These are phyloP conservation scores for Septoria petroselini DNA, from an alignment of 2,329 filamentous ascomycete species.

Conservation along the genomic window DNA sequence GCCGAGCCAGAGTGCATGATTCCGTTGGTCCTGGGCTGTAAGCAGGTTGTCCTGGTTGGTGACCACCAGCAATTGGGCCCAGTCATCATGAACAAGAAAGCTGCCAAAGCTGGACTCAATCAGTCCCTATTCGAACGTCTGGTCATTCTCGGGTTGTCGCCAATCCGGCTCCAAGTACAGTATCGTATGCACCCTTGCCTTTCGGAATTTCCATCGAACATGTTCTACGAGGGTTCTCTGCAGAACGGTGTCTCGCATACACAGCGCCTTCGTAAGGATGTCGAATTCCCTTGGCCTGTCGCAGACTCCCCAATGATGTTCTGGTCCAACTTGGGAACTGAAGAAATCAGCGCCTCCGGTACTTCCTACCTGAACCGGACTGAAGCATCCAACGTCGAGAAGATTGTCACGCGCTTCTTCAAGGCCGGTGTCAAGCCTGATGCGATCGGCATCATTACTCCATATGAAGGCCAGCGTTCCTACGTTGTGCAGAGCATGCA, in stretches of 20 bases:
- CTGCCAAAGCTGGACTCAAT: constrained; percentile 93
- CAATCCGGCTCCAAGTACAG: constrained; percentile 92
- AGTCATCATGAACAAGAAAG: constrained; percentile 99
- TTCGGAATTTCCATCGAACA: constrained; percentile 96
- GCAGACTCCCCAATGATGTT: constrained; percentile 98
- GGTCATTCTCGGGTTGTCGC: constrained; percentile 83
- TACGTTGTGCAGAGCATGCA: constrained; percentile 99
- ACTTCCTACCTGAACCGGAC: constrained; percentile 98
- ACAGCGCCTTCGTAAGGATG: constrained; percentile 85
- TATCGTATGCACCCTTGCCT: constrained; percentile 99
- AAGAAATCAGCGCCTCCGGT: constrained; percentile 96
- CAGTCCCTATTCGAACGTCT: constrained; percentile 98
- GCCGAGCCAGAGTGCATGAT: constrained; percentile 99
- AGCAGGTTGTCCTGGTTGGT: constrained; percentile 97
- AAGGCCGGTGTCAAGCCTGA: constrained; percentile 93
- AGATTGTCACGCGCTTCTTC: constrained; percentile 97
- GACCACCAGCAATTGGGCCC: constrained; percentile 97
- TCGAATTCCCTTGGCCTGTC: constrained; percentile 98
- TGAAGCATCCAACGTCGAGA: constrained; percentile 95
- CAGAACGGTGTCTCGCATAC: constrained; percentile 94
- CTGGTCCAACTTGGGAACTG: constrained; percentile 96
- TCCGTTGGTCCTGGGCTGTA: constrained; percentile 91
- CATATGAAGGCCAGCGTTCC: constrained; percentile 96
- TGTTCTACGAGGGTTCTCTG: constrained; percentile 97
- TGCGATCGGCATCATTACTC: constrained; percentile 96